phyloP scores from a whole-genome alignment of 768 basidiomycete genomes.

The Leccinum fibrillosum region DNA sequence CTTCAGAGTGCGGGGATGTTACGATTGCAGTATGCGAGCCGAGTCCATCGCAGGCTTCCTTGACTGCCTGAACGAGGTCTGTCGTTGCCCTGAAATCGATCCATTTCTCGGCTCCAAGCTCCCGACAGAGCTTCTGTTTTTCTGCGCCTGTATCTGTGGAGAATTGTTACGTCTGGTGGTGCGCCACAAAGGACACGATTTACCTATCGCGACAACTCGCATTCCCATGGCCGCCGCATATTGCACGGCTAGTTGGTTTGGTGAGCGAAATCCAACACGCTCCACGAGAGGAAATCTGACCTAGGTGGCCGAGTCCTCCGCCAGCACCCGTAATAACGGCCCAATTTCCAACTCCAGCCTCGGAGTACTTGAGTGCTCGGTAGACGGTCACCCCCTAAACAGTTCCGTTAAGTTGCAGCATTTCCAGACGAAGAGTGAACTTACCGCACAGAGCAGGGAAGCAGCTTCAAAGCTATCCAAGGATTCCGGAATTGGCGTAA shows the following conservation, averaged over 20 bases:
- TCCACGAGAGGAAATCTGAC: conserved; percentile 30
- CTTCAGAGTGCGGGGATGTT: conserved; percentile 45
- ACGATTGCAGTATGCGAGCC: conserved; percentile 74
- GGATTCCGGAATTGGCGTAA: conserved; percentile 77
- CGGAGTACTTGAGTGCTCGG: conserved; percentile 74
- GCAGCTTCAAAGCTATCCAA: conserved; percentile 65
- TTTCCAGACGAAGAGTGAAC: background rate
- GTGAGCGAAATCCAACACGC: background rate
- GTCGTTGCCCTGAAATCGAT: conserved; percentile 73
- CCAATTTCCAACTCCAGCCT: conserved; percentile 67
- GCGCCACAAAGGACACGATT: background rate
- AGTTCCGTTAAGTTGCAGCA: background rate
- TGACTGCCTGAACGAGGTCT: conserved; percentile 64
- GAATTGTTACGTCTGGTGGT: background rate
- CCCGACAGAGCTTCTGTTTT: conserved; percentile 58
- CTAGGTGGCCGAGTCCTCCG: conserved; percentile 81
- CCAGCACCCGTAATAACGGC: conserved; percentile 76
- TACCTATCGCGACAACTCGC: conserved; percentile 73
- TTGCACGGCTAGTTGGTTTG: conserved; percentile 53
- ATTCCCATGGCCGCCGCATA: conserved; percentile 78
- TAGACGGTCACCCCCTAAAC: conserved; percentile 78
- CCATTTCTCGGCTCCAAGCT: conserved; percentile 72
- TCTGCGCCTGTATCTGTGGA: conserved; percentile 65
- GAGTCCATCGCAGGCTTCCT: conserved; percentile 55
- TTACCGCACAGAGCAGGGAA: conserved; percentile 74